Percentiles rank a stretch among this genome's conserved stretches.
Conservation (phyloP, 805 yeast species). For the Starmerella lactis-condensi region DNA sequence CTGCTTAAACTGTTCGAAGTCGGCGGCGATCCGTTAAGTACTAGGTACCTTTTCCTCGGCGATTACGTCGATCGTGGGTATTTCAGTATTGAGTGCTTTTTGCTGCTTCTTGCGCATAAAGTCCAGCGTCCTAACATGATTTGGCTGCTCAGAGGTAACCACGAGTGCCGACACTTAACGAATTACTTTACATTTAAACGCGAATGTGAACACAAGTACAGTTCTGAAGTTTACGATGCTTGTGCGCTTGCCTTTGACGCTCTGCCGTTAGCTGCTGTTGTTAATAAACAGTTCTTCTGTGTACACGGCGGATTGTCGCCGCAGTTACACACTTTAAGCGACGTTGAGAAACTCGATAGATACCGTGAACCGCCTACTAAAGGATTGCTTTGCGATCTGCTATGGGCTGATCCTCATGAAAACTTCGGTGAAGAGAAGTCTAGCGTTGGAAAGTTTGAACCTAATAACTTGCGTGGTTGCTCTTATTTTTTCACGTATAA, state of each 20-base stretch:
- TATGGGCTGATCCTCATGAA: constrained; percentile 95
- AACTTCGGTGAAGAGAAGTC: constrained; percentile 48
- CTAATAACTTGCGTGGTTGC: constrained; percentile 73
- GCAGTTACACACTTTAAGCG: constrained; percentile 51
- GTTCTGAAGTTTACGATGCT: constrained; percentile 41
- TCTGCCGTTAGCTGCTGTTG: constrained; percentile 76
- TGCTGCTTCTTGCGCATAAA: constrained; percentile 63
- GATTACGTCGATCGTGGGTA: constrained; percentile 93
- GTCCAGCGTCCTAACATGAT: constrained; percentile 54
- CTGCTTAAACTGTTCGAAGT: constrained; percentile 78
- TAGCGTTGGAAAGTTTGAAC: constrained; percentile 28
- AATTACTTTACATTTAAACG: constrained; percentile 82
- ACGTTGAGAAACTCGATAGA: constrained; percentile 50
- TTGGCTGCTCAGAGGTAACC: constrained; percentile 81
- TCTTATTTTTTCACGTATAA: constrained; percentile 74
- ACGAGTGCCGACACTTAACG: constrained; percentile 84
- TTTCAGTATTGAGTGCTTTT: constrained; percentile 53
- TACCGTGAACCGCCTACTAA: constrained; percentile 84
- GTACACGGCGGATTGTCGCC: constrained; percentile 95
- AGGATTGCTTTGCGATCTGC: constrained; percentile 82
- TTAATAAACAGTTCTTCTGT: constrained; percentile 87
- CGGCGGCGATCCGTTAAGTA: constrained; percentile 69
- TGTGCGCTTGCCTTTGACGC: constrained; percentile 66
- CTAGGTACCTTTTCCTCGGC: constrained; percentile 69
- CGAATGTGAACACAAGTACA: constrained; percentile 78